Percentiles rank a stretch among this genome's conserved stretches.
Conservation (phyloP, 805 yeast species). For the Brettanomyces sp. region DNA sequence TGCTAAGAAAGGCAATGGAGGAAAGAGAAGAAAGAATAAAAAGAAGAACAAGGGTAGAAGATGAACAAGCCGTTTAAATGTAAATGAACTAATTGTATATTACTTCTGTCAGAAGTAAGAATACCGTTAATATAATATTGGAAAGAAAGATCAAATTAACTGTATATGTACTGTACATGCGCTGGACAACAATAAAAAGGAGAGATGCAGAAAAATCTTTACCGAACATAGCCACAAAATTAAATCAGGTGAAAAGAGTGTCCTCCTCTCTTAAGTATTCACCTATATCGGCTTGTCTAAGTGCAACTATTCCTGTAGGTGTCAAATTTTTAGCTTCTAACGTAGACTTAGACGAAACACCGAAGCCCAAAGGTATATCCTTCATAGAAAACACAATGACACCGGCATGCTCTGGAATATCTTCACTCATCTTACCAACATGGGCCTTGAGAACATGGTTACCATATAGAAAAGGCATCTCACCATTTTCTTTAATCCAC, state of each 20-base stretch:
- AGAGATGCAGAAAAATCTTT: slow-evolving; percentile 8
- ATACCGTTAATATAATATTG: no score
- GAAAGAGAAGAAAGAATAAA: slow-evolving; percentile 22
- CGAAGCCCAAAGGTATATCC: slow-evolving; percentile 91
- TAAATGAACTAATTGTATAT: neutral
- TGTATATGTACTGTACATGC: no score
- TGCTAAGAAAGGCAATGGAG: slow-evolving; percentile 17
- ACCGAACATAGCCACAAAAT: slow-evolving; percentile 1
- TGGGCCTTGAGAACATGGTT: slow-evolving; percentile 96
- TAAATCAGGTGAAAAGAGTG: slow-evolving; percentile 67
- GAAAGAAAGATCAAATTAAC: no score
- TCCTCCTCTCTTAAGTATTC: slow-evolving; percentile 98
- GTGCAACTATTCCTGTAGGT: slow-evolving; percentile 92
- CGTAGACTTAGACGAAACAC: slow-evolving; percentile 88
- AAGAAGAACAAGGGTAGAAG: slow-evolving; percentile 21
- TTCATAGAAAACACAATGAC: slow-evolving; percentile 84
- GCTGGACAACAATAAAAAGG: neutral
- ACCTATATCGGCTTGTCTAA: slow-evolving; percentile 96
- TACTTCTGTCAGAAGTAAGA: neutral
- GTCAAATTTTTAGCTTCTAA: slow-evolving; percentile 78
- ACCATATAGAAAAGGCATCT: slow-evolving; percentile 96
- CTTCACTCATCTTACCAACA: slow-evolving; percentile 93
- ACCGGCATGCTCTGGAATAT: slow-evolving; percentile 97
- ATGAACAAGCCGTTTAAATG: neutral
- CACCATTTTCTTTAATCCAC: slow-evolving; percentile 96